phyloP scores from a whole-genome alignment of 1,284 basidiomycete genomes.

The Ustilago curta region DNA sequence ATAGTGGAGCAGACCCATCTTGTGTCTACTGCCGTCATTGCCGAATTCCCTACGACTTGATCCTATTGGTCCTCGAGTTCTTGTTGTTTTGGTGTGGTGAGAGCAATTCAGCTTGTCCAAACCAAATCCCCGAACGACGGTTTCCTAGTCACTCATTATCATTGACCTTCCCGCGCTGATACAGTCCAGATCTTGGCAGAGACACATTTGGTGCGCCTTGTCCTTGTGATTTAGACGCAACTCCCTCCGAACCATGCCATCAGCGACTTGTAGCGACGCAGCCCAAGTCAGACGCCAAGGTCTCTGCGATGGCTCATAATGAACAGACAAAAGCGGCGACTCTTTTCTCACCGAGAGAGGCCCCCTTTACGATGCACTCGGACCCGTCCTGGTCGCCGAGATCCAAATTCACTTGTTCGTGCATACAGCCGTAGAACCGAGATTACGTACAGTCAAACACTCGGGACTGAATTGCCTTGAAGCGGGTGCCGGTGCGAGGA shows the following conservation, averaged over 20 bases:
- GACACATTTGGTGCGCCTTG: not conserved
- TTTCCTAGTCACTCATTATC: not conserved
- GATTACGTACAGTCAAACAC: not conserved
- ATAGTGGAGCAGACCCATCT: no score
- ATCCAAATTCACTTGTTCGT: no score
- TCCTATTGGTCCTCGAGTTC: slow-evolving; percentile 1
- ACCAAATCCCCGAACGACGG: not conserved
- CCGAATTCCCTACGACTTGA: not conserved
- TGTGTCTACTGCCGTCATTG: slow-evolving; percentile 3
- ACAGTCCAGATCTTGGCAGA: not conserved
- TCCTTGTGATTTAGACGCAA: not conserved
- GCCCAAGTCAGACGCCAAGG: no score
- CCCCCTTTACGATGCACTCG: no score
- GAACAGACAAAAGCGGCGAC: not conserved
- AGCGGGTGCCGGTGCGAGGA: not conserved
- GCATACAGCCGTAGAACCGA: no score
- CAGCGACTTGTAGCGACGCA: slow-evolving; percentile 2
- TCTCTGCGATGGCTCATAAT: no score
- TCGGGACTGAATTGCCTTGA: not conserved
- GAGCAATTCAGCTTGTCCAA: not conserved
- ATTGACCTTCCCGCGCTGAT: not conserved
- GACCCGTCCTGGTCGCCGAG: no score
- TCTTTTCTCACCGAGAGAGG: no score
- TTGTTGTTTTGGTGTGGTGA: not conserved
- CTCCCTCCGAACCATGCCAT: not conserved